Evolutionary conservation across 2,329 filamentous ascomycete genomes (phyloP).

Genomic region (Grosmannia clavigera): DNA sequence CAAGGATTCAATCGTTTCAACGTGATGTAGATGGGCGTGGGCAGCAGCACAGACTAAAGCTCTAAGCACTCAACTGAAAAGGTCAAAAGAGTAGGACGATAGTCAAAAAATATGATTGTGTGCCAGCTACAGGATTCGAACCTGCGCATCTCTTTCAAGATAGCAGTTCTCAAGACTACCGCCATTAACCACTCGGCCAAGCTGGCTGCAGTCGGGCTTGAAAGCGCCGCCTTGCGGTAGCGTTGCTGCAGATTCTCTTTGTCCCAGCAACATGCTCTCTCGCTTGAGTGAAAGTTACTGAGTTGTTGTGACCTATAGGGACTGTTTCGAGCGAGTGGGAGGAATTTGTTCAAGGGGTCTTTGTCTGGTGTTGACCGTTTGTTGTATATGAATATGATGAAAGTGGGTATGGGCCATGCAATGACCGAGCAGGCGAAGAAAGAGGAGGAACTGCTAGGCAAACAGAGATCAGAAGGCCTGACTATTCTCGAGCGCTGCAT

Average conservation of each 20-base stretch:
- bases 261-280: background rate
- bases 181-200: constrained; percentile 15
- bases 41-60: too few species aligned
- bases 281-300: background rate
- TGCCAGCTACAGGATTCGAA: constrained; percentile 15
- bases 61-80: too few species aligned
- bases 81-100: background rate
- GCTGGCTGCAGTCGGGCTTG: constrained; percentile 6
- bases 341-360: background rate
- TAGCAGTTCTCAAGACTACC: constrained; percentile 14
- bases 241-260: background rate
- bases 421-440: background rate
- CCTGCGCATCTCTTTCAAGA: constrained; percentile 12
- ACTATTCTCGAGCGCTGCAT: too few species aligned
- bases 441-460: background rate
- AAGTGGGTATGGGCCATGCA: background rate
- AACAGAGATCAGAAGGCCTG: too few species aligned
- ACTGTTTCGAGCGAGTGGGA: background rate
- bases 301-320: background rate
- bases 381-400: background rate
- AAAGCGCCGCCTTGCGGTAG: background rate
- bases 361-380: background rate
- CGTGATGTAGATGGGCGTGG: background rate
- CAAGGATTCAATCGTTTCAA: background rate
- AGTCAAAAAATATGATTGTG: background rate